Conservation (phyloP, 768 basidiomycete genomes). For the Amanita molliuscula region DNA sequence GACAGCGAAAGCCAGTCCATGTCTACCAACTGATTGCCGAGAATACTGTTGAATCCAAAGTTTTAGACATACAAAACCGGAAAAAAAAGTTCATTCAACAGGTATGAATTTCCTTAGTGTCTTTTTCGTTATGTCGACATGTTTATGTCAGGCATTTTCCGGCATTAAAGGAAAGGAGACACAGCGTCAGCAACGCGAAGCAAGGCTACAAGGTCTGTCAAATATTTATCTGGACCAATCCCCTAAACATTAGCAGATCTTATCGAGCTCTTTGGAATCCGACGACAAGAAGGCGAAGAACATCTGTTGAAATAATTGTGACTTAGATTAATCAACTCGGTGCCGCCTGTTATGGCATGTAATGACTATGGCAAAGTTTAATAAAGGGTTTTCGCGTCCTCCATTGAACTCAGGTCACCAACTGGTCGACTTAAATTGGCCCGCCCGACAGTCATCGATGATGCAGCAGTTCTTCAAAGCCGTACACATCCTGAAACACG, state of each 20-base stretch:
- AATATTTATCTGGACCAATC: neutral
- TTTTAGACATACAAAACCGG: conserved; percentile 77
- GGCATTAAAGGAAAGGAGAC: conserved; percentile 72
- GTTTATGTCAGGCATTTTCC: conserved; percentile 52
- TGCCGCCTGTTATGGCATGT: neutral
- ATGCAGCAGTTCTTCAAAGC: conserved; percentile 22
- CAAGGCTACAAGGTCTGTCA: conserved; percentile 62
- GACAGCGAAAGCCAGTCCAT: conserved; percentile 73
- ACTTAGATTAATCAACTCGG: neutral
- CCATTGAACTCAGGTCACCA: conserved; percentile 19
- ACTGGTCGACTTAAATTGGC: conserved; percentile 24
- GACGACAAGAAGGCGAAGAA: conserved; percentile 2
- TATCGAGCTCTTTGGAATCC: conserved; percentile 31
- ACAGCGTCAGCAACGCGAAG: conserved; percentile 66
- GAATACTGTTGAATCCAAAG: conserved; percentile 81
- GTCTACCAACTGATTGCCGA: conserved; percentile 89
- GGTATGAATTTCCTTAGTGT: conserved; percentile 23
- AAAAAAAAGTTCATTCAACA: conserved; percentile 76
- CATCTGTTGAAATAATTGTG: neutral
- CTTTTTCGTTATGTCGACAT: neutral
- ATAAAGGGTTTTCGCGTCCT: conserved; percentile 7
- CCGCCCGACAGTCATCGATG: conserved; percentile 23
- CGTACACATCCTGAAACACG: conserved; percentile 28
- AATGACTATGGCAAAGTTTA: neutral
- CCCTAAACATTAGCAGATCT: conserved; percentile 33